Evolutionary conservation across 257 asterid species (phyloP).

Genomic region (Paulownia fortunei): DNA sequence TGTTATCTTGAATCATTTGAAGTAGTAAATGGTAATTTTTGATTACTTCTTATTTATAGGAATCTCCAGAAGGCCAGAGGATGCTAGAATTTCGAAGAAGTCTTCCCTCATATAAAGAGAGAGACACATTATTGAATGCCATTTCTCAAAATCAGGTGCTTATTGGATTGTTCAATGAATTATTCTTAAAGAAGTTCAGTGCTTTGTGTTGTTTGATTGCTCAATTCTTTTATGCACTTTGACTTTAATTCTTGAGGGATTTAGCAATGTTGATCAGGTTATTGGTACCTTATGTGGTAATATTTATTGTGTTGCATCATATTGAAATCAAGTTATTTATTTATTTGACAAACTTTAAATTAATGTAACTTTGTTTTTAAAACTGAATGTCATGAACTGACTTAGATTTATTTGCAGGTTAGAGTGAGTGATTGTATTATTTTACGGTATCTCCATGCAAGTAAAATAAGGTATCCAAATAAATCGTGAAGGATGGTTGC

Average conservation of each 20-base stretch:
- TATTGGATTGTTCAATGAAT: constrained; percentile 21
- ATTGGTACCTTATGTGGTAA: background rate
- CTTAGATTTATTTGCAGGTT: background rate
- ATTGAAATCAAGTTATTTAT: background rate
- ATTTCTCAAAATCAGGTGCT: constrained; percentile 79
- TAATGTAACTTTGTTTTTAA: background rate
- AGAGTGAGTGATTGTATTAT: constrained; percentile 7
- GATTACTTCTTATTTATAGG: constrained; percentile 47
- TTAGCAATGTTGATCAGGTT: constrained; percentile 4
- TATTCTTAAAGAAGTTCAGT: constrained; percentile 1
- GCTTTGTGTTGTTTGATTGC: background rate
- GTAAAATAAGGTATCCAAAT: background rate
- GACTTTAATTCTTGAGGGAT: constrained; percentile 15
- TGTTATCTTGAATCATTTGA: constrained; percentile 23
- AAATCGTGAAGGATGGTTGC: background rate
- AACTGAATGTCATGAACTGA: background rate
- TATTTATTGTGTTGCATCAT: constrained; percentile 11
- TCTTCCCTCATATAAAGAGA: constrained; percentile 80
- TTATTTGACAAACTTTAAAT: background rate
- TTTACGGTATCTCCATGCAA: background rate
- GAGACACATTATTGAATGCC: constrained; percentile 56
- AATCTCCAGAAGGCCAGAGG: constrained; percentile 78
- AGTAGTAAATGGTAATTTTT: constrained; percentile 12
- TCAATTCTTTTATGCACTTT: constrained; percentile 3
- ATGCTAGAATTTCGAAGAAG: constrained; percentile 78